Evolutionary conservation across 2,329 filamentous ascomycete genomes (phyloP), one percentile per base, ranked within the genome.

Genomic region (Diplodia seriata): DNA sequence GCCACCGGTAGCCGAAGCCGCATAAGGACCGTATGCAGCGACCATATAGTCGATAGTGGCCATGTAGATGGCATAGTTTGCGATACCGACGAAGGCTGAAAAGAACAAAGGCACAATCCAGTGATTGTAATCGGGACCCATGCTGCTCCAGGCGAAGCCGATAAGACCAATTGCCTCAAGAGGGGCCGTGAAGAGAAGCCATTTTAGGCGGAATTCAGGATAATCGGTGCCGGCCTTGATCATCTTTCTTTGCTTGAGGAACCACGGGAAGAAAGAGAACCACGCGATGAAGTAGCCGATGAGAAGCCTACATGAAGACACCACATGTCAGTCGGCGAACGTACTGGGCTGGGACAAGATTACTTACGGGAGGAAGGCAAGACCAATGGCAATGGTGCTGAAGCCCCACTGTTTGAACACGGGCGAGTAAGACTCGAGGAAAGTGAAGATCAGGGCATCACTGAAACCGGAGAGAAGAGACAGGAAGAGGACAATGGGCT

Each of bases 11-110:
- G 91, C 91, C 0, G 89, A 91, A 1, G 90, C 90, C 2, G 89
- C 87, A 75, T 91, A 92, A 0, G 87, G 87, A 0, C 90, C 91
- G 72, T 92, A 90, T 0, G 89, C 88, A 62, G 87, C 88, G 15
- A 91, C 86, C 86, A 92, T 91, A 79, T 93, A 93, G 77, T 93
- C 89, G 70, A 92, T 90, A 1, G 89, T 91, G 1, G 89, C 88
- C 87, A 91, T 91, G 79, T 92, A 92, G 68, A 91, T 91, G 40
- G 86, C 81, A 68, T 90, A 91, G 73, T 93, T 93, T 67, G 90
- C 90, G 63, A 93, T 89, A 26, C 89, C 91, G 62, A 93, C 88
- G 54, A 91, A 81, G 18, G 83, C 83, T 1, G 85, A 84, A 70
- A 89, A 91, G 56, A 91, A 79, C 81, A 90, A 86, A 2, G 88